Evolutionary conservation across 139 green algal genomes (phyloP), one percentile per base, ranked within the genome.

Genomic region (Chlorella sp.): DNA sequence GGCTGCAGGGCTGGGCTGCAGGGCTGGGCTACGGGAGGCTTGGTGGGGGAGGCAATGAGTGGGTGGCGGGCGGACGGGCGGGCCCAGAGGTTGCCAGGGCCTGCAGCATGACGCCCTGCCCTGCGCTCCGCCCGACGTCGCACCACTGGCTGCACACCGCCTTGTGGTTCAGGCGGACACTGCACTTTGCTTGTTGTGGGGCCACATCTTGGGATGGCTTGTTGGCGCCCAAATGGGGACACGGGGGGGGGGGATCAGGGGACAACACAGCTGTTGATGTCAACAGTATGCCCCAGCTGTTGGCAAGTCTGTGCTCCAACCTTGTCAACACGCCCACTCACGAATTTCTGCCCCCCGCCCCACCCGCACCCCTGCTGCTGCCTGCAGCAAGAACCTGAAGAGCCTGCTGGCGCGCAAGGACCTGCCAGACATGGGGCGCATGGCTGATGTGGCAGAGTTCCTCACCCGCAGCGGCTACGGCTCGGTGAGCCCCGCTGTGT

Each of bases 401-500:
- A 88, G 93, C 9, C 91, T 99, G n/a, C 88, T 99, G 81, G 86
- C 90, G 18, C 86, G 93, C 66, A 92, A 93, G 53, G 87, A 88
- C 15, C 42, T 97, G 73, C 91, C 97, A 2, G 94, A 99, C 92
- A 86, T 99, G 90, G 91, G 96, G 42, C 26, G 77, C 34, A 79
- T 98, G 36, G 64, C 90, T 11, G 98, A 99, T 85, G 95, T 99
- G 53, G 94, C 94, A 0, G 97, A 99, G 88, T 96, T 99, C 76
- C 85, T 99, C 39, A 96, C 94, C 28, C 96, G 95, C 90, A 94
- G 88, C 75, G 96, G 96, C n/a, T 97, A 97, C 85, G 97, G 94
- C 66, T 98, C 95, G 89, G 97, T 98, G 90, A 93, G 96, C 39
- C 84, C 92, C 34, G 77, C 81, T 30, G 66, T 81, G 61, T 15